Evolutionary conservation across 805 yeast species (phyloP).

Genomic region (Helenozyma rhizophorensis): DNA sequence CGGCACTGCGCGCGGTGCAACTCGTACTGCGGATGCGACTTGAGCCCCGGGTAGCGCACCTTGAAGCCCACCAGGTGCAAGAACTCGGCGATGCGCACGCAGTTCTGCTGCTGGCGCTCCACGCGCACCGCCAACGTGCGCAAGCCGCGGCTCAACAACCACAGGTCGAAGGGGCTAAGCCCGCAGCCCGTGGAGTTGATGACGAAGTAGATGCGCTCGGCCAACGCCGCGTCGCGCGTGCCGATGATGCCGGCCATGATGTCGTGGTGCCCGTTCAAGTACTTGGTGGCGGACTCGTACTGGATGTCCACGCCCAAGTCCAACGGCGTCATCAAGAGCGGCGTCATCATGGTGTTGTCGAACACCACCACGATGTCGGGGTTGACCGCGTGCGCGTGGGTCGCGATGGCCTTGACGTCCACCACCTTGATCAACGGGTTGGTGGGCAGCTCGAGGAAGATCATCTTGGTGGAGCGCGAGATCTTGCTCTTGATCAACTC

Average conservation of each 20-base stretch:
- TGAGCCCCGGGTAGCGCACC: slow-evolving; percentile 83
- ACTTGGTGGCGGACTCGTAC: slow-evolving; percentile 91
- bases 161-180: slow-evolving; percentile 85
- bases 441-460: slow-evolving; percentile 87
- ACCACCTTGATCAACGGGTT: slow-evolving; percentile 88
- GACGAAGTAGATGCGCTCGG: slow-evolving; percentile 65
- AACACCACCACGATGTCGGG: slow-evolving; percentile 75
- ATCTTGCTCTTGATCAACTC: slow-evolving; percentile 56
- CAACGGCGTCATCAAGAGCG: slow-evolving; percentile 77
- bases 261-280: slow-evolving; percentile 91
- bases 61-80: slow-evolving; percentile 63
- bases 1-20: slow-evolving; percentile 70
- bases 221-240: slow-evolving; percentile 56
- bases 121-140: slow-evolving; percentile 83
- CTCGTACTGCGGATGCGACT: slow-evolving; percentile 75
- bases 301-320: slow-evolving; percentile 87
- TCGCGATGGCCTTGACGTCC: slow-evolving; percentile 66
- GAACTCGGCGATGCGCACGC: slow-evolving; percentile 70
- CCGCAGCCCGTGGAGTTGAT: slow-evolving; percentile 92
- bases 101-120: slow-evolving; percentile 83
- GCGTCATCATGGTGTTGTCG: slow-evolving; percentile 97
- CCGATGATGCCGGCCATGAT: slow-evolving; percentile 94
- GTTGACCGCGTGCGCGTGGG: slow-evolving; percentile 59
- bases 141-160: slow-evolving; percentile 85
- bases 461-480: slow-evolving; percentile 59